Evolutionary conservation across 305 asterid genomes (phyloP), one percentile per base, ranked within the genome.

Genomic region (Solanum hybrid): DNA sequence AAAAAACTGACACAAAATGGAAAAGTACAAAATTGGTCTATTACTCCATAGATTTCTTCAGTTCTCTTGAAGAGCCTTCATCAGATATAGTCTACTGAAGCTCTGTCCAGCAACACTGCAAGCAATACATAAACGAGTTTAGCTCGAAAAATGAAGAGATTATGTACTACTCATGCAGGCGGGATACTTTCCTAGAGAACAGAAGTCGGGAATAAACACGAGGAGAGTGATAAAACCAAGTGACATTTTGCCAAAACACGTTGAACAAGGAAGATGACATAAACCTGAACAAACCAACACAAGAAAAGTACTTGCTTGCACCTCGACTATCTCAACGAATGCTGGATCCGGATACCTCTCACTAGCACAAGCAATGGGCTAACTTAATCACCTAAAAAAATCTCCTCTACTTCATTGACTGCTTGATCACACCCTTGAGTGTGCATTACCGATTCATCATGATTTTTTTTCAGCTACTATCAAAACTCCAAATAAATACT

Each of bases 81-180:
- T 93, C 92, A 95, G 92, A 90, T 95, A 96, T 46, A 96, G 92
- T 78, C 95, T 93, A 88, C 96, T 96, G 92, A 96, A 95, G 95
- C 96, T 97, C 92, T 95, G 99, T 86, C 98, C 99, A 7, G 98
- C 95, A 92, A 95, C 98, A 81, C 98, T 97, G 98, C 91, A 92
- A 86, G 17, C 37, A 42, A 8, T 27, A 26, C 27, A 27, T 0
- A 27, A 27, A 81, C 26, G n/a, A 27, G 26, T 81, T 81, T 56
- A 81, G 37, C 71, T 36, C 5, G 1, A 36, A 36, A 51, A 36
- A 35, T 10, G 37, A 32, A 7, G 79, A 22, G 20, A 73, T 72
- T 72, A 27, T 13, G 78, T 72, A 13, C 20, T 27, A 27, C 34
- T 71, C 34, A 26, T 71, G 17, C 77, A 71, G 9, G 7, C 4